Percentiles rank a stretch among this genome's conserved stretches.
Evolutionary conservation across 2,329 filamentous ascomycete genomes (phyloP).

Genomic region (Rasamsonia emersonii): DNA sequence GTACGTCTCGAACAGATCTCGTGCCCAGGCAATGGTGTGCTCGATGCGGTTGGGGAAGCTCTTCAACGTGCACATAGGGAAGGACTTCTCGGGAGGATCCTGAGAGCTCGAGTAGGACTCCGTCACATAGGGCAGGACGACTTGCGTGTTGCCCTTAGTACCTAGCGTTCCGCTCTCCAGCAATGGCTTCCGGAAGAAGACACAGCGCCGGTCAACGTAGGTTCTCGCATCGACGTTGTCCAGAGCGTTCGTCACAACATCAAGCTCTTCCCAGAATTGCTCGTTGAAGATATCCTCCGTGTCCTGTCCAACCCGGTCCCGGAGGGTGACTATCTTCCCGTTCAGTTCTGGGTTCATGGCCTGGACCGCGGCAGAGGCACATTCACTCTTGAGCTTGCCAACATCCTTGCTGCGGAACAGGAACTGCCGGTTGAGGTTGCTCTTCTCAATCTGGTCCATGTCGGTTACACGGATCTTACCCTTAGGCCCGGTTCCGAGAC

Average conservation of each 20-base stretch:
- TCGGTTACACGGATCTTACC: conserved; percentile 91
- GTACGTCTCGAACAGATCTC: conserved; percentile 87
- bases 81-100: conserved; percentile 95
- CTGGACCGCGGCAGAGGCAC: conserved; percentile 79
- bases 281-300: conserved; percentile 95
- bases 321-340: conserved; percentile 76
- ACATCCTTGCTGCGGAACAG: conserved; percentile 91
- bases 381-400: conserved; percentile 92
- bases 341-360: conserved; percentile 90
- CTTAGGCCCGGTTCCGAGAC: conserved; percentile 75
- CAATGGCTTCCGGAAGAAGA: conserved; percentile 96
- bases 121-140: conserved; percentile 80
- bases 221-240: conserved; percentile 97
- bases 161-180: conserved; percentile 97
- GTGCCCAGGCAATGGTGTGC: conserved; percentile 96
- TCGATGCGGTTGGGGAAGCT: conserved; percentile 98
- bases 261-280: conserved; percentile 75
- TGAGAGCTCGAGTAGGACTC: conserved; percentile 97
- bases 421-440: conserved; percentile 96
- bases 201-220: conserved; percentile 91
- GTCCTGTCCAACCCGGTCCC: conserved; percentile 82
- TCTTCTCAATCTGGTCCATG: conserved; percentile 98
- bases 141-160: conserved; percentile 97
- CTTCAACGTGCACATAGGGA: conserved; percentile 95
- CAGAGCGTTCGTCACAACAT: conserved; percentile 91